Conservation (phyloP, 176 grass and related monocot genomes). For the Rhynchospora pubera region DNA sequence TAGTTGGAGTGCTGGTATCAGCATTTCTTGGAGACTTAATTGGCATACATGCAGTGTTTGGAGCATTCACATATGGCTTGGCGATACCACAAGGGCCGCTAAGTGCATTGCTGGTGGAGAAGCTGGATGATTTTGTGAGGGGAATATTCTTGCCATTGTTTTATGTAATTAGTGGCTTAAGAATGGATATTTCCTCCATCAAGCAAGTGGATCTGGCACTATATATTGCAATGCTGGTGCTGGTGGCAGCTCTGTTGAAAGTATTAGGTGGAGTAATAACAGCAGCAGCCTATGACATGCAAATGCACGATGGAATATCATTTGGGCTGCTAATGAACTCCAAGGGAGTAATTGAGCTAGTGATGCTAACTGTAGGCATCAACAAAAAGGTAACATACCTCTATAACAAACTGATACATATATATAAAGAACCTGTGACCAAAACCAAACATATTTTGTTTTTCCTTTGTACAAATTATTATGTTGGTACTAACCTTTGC, state of each 20-base stretch:
- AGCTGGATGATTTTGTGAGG: constrained; percentile 54
- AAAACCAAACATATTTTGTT: neutral
- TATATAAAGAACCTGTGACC: neutral
- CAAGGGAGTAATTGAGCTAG: constrained; percentile 58
- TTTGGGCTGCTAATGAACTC: constrained; percentile 71
- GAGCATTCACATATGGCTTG: constrained; percentile 65
- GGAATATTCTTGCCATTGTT: constrained; percentile 54
- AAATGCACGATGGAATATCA: constrained; percentile 43
- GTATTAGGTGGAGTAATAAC: constrained; percentile 23
- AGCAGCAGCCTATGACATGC: constrained; percentile 41
- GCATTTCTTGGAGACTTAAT: constrained; percentile 44
- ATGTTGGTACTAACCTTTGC: no score
- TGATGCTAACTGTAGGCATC: constrained; percentile 63
- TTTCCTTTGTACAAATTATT: neutral
- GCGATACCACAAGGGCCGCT: constrained; percentile 60
- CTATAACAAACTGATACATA: neutral
- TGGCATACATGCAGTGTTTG: constrained; percentile 65
- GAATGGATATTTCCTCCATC: constrained; percentile 29
- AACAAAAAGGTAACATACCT: constrained; percentile 37
- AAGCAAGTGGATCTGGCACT: neutral
- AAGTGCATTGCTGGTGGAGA: constrained; percentile 50
- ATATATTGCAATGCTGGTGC: constrained; percentile 10
- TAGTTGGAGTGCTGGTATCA: constrained; percentile 53
- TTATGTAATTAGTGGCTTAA: constrained; percentile 60
- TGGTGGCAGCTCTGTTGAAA: constrained; percentile 29